A percentile compares a stretch with the other conserved stretches of the same genome.
phyloP scores from a whole-genome alignment of 139 green algal genomes.

The Diplosphaera chodatii region DNA sequence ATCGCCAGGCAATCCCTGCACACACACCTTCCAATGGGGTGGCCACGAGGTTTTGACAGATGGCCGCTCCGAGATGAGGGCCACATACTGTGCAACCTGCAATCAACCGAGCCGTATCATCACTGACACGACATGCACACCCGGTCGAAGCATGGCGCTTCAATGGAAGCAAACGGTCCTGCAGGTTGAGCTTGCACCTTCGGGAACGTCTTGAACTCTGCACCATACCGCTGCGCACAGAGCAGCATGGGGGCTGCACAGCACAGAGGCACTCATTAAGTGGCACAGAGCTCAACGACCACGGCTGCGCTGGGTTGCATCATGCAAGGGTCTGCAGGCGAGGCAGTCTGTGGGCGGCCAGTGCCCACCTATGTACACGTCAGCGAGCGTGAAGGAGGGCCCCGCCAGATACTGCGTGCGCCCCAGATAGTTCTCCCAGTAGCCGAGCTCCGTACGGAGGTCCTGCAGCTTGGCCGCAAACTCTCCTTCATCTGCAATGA shows the following conservation, averaged over 20 bases:
- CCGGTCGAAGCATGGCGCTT: no score
- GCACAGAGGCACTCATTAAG: neutral
- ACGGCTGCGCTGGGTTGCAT: no score
- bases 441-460: neutral
- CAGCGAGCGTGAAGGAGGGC: neutral
- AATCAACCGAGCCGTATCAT: no score
- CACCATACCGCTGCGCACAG: slow-evolving; percentile 2
- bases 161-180: no score
- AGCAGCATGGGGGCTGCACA: slow-evolving; percentile 1
- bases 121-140: no score
- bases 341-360: no score
- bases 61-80: neutral
- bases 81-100: slow-evolving; percentile 14
- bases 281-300: no score
- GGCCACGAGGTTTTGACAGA: no score
- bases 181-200: no score
- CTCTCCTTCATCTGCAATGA: neutral
- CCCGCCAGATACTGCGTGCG: neutral
- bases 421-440: neutral
- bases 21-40: no score
- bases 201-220: slow-evolving; percentile 7
- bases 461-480: neutral
- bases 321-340: no score
- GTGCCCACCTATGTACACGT: neutral
- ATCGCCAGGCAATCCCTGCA: no score